These are phyloP conservation scores for Fragaria vesca DNA, from an alignment of 306 rosid genomes.

Conservation along the genomic window DNA sequence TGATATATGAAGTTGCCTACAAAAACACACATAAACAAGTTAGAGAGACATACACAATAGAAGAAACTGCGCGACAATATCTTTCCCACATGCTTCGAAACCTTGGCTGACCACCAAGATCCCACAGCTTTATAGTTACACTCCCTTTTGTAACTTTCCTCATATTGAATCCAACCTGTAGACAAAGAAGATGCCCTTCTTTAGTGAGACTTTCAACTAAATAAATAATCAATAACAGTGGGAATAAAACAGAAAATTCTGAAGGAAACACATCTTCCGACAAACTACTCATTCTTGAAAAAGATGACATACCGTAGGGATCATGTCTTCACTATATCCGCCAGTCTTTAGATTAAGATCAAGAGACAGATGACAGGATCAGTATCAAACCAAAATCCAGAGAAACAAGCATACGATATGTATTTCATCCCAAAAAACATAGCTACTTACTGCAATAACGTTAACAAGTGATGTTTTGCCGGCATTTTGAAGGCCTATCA, in stretches of 20 bases:
- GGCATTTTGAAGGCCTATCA: conserved; percentile 75
- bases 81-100: conserved; percentile 80
- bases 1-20: background rate
- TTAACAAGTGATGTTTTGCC: conserved; percentile 75
- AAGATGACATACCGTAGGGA: conserved; percentile 58
- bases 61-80: conserved; percentile 73
- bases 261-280: background rate
- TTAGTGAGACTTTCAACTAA: conserved; percentile 8
- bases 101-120: conserved; percentile 76
- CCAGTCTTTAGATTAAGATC: conserved; percentile 44
- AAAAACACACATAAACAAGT: background rate
- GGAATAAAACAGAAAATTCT: background rate
- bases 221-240: background rate
- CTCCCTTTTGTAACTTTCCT: conserved; percentile 68
- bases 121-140: conserved; percentile 67
- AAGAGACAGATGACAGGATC: conserved; percentile 22
- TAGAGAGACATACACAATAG: conserved; percentile 45
- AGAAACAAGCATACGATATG: background rate
- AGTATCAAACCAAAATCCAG: conserved; percentile 16
- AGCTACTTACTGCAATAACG: conserved; percentile 63
- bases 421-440: background rate
- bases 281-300: background rate
- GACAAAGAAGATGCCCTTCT: conserved; percentile 4
- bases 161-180: conserved; percentile 78
- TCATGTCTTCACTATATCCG: conserved; percentile 76